These are phyloP conservation scores for Tranzscheliella williamsii DNA, from an alignment of 1,284 basidiomycete genomes.

Conservation along the genomic window DNA sequence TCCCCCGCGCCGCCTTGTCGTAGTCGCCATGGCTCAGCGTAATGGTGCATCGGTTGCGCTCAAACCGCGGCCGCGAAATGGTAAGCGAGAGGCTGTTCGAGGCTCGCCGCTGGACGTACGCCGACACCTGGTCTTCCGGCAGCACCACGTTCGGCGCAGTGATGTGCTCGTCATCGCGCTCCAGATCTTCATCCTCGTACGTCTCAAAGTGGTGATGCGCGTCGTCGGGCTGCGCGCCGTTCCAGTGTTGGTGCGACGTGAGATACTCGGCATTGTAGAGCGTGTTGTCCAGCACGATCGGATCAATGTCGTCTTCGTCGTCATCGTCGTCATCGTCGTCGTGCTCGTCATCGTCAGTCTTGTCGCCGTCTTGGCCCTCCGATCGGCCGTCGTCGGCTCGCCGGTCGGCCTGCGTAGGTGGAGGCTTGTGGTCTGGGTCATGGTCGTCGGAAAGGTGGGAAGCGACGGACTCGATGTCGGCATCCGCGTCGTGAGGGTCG, in stretches of 20 bases:
- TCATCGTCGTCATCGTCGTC: constrained; percentile 11
- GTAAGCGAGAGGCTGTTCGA: constrained; percentile 31
- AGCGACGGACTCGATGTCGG: constrained; percentile 25
- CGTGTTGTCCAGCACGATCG: constrained; percentile 48
- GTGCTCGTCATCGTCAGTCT: background rate
- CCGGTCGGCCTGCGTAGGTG: no score
- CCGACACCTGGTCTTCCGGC: constrained; percentile 23
- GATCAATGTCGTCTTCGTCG: constrained; percentile 33
- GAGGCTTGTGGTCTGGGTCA: no score
- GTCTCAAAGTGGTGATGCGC: constrained; percentile 31
- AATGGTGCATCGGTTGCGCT: constrained; percentile 89
- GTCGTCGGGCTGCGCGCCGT: constrained; percentile 11
- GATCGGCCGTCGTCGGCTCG: no score
- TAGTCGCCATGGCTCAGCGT: constrained; percentile 71
- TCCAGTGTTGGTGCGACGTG: constrained; percentile 47
- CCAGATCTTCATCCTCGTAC: constrained; percentile 26
- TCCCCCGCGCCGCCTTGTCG: constrained; percentile 58
- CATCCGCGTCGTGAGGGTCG: constrained; percentile 15
- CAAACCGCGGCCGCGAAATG: constrained; percentile 72
- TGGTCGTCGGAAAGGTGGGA: constrained; percentile 10
- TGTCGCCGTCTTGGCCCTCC: no score
- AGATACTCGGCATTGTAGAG: constrained; percentile 53
- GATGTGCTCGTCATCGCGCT: constrained; percentile 32
- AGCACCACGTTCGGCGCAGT: constrained; percentile 38
- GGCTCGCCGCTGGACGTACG: constrained; percentile 20